Evolutionary conservation across 768 basidiomycete genomes (phyloP), one percentile per base, ranked within the genome.

Genomic region (Chalciporus piperatus): DNA sequence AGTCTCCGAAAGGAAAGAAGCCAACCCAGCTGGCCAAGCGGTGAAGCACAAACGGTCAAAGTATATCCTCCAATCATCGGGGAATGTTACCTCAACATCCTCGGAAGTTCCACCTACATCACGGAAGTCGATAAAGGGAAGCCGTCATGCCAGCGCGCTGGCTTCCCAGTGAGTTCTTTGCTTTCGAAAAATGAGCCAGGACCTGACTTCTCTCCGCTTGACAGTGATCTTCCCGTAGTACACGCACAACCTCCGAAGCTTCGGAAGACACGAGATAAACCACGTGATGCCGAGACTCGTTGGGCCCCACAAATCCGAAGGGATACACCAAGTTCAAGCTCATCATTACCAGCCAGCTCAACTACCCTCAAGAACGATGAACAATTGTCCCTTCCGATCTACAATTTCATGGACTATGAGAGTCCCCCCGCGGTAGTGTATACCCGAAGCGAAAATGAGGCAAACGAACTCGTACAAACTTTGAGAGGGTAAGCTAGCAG

Each of bases 361-460:
- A 12, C 2, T 23, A 42, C 30, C 30, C 49, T 48, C 9, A 10
- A 12, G 27, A 14, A 35, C 7, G 48, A 53, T 37, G 48, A 23
- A 45, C 58, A 51, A 22, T 23, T 14, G 9, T 28, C 51, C 1
- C 61, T 70, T 16, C 69, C 74, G 0, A 17, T 59, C 9, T 79
- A 77, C 52, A 68, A 72, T 13, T 79, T 73, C 49, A 56, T 61
- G 55, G 68, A 73, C 48, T 72, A 68, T 44, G 38, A 47, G 10
- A 16, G 16, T 3, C 19, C 33, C 0, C 72, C 78, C 0, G 57
- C 64, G 1, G 66, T 75, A 9, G 66, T 74, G 13, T 80, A 79
- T 35, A 72, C 67, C 10, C 64, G 57, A 23, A 60, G 66, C 30
- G 78, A 76, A 52, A 71, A 66, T 9, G 68, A 76, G 45, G 79